Percentiles rank a stretch among this genome's conserved stretches.
phyloP scores from a whole-genome alignment of 78 protist species.

The Dictyostelium capitatum region DNA sequence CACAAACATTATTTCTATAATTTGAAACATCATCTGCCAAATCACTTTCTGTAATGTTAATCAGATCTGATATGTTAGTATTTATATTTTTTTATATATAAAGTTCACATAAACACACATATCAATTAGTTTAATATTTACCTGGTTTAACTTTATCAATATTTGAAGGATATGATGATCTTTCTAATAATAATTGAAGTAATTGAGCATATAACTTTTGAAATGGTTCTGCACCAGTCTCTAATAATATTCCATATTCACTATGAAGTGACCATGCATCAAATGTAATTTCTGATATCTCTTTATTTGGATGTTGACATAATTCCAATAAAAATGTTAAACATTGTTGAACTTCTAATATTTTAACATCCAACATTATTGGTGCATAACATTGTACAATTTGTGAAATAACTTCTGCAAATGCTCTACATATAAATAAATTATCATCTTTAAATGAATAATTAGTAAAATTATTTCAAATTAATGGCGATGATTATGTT shows the following conservation, averaged over 20 bases:
- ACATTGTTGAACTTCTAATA: slow-evolving; percentile 37
- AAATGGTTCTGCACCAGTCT: slow-evolving; percentile 1
- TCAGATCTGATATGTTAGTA: background rate
- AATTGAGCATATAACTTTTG: slow-evolving; percentile 55
- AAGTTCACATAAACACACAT: background rate
- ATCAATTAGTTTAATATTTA: background rate
- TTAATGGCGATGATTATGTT: too few relatives aligned
- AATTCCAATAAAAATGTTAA: slow-evolving; percentile 40
- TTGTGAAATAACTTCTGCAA: slow-evolving; percentile 69
- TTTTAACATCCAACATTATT: slow-evolving; percentile 26
- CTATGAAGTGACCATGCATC: slow-evolving; percentile 62
- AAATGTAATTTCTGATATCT: slow-evolving; percentile 73
- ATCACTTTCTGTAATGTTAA: background rate
- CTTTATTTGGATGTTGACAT: slow-evolving; percentile 51
- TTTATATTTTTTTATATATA: background rate
- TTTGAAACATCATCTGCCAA: slow-evolving; percentile 34
- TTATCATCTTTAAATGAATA: slow-evolving; percentile 22
- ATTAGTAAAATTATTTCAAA: too few relatives aligned
- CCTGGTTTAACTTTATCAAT: background rate
- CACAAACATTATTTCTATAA: slow-evolving; percentile 67
- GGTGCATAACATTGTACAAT: slow-evolving; percentile 80
- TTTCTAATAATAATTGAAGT: slow-evolving; percentile 32
- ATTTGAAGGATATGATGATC: slow-evolving; percentile 54
- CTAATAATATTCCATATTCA: background rate
- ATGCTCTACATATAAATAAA: slow-evolving; percentile 41